Base-by-base conservation (phyloP, 2,329 filamentous ascomycete genomes). In the Microascus cirrosus region DNA sequence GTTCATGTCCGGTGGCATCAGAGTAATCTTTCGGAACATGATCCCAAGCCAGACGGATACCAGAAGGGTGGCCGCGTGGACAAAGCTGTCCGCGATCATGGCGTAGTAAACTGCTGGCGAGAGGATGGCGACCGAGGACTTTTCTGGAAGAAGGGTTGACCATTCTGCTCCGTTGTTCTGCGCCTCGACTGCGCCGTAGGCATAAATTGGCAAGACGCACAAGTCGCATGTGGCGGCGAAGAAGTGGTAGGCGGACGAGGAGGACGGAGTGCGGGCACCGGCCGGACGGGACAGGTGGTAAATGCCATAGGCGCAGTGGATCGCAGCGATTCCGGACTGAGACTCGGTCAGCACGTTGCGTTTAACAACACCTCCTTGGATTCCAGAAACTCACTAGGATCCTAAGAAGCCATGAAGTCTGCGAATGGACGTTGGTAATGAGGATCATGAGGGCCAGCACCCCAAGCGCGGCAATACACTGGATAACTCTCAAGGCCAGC, bases 1-100 rank as follows among this genome's bases (percentile, higher is more conserved):
- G 68, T 97, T 97, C 88, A 96, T 90, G 67, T 97, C 93, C 0
- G 93, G 92, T 6, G 93, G 93, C 69, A 96, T 80, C 22, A 79
- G 77, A 5, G 85, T 78, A 65, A 97, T 96, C 66, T 88, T 87
- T 48, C 86, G 83, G 81, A 96, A 97, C 63, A 87, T 82, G 56
- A 89, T 69, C 18, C 84, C 83, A 28, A 97, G 77, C 73, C 87
- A 96, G 35, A 89, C 68, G 5, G 89, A 89, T 39, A 95, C 74
- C 20, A 76, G 70, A 1, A 94, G 71, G 1, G 89, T 89, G 11
- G 90, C 62, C 0, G 88, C 65, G 68, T 96, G 91, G 22, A 95
- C 68, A 1, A 79, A 83, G 13, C 80, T 85, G 10, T 84, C 78
- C 8, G 76, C 75, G 10, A 86, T 78, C 28, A 88, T 81, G 0